phyloP scores from a whole-genome alignment of 1,284 basidiomycete species.

The Cystobasidiaceae sp. region DNA sequence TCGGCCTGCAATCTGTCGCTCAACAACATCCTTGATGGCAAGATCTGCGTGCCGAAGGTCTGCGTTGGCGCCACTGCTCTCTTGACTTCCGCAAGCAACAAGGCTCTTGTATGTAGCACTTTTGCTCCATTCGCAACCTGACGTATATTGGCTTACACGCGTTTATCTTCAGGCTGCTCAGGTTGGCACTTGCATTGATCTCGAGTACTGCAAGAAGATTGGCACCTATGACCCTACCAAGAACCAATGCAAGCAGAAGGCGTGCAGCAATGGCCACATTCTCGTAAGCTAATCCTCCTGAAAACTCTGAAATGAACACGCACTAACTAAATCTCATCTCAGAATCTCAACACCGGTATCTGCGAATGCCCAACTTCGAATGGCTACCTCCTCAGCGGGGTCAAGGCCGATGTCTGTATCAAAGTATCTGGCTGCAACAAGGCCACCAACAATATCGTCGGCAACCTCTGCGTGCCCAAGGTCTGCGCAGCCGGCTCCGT shows the following conservation, averaged over 20 bases:
- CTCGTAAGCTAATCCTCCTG: too few species aligned
- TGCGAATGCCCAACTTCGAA: slow-evolving; percentile 16
- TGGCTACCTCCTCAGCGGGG: not conserved
- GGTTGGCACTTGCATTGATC: slow-evolving; percentile 15
- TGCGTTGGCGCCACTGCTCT: not conserved
- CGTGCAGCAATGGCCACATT: slow-evolving; percentile 8
- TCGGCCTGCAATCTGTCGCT: not conserved
- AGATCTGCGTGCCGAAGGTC: not conserved
- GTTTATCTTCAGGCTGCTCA: not conserved
- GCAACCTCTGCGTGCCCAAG: slow-evolving; percentile 11
- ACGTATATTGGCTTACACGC: not conserved
- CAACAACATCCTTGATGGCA: not conserved
- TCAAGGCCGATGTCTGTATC: slow-evolving; percentile 8
- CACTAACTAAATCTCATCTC: too few species aligned
- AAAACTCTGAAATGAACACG: too few species aligned
- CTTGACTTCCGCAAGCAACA: not conserved
- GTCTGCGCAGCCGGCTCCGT: slow-evolving; percentile 14
- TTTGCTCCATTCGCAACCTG: not conserved
- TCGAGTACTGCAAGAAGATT: slow-evolving; percentile 2
- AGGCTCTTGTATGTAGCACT: not conserved
- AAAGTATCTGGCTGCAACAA: not conserved
- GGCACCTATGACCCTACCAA: not conserved
- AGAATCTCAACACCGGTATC: slow-evolving; percentile 1
- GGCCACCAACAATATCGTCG: not conserved
- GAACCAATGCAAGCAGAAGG: slow-evolving; percentile 11